Base-by-base conservation (phyloP, 768 basidiomycete species). In the Russula foetens region DNA sequence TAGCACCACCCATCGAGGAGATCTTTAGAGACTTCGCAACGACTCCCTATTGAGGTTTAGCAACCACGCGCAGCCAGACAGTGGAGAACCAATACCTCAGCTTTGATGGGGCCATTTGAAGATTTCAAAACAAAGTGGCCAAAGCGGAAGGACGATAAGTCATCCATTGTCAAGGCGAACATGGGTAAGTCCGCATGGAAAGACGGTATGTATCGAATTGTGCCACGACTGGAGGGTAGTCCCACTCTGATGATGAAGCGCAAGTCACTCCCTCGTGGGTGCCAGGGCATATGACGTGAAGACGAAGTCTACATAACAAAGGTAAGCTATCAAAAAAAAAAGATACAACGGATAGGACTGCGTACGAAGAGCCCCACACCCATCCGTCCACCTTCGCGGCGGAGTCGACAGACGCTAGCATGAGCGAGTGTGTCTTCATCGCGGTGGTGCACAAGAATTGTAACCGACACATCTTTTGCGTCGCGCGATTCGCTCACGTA, bases 361-460 rank as follows among this genome's bases (percentile, higher is more conserved):
- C 75, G 59, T 55, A 75, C 77, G 44, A 70, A 77, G 56, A 78
- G 70, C 0, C 76, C 76, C 15, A 77, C 64, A 21, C 75, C 76
- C 39, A 72, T 59, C 41, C 69, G 60, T 9, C 68, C 63, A 24
- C 67, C 68, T 7, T 54, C 57, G 35, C 66, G 70, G 38, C 62
- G 61, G 1, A 78, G 66, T n/a, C 52, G 60, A 56, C 74, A 76
- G 17, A 76, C 65, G 5, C 68, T 63, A 21, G 71, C 70, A n/a
- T 66, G 64, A 6, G 67, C 63, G 2, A 75, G 69, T 11, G 69
- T 61, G 9, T 48, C 55, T 5, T 58, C 44, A 29, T 53, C 44
- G 33, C 69, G 45, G 49, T 74, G 77, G n/a, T 71, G 60, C 28
- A 70, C 70, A 2, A 63, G 64, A 15, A 78, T 64, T 41, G 68